A percentile compares a stretch with the other conserved stretches of the same genome.
These are phyloP conservation scores for Camelina laxa DNA, from an alignment of 345 rosid genomes.

Conservation along the genomic window DNA sequence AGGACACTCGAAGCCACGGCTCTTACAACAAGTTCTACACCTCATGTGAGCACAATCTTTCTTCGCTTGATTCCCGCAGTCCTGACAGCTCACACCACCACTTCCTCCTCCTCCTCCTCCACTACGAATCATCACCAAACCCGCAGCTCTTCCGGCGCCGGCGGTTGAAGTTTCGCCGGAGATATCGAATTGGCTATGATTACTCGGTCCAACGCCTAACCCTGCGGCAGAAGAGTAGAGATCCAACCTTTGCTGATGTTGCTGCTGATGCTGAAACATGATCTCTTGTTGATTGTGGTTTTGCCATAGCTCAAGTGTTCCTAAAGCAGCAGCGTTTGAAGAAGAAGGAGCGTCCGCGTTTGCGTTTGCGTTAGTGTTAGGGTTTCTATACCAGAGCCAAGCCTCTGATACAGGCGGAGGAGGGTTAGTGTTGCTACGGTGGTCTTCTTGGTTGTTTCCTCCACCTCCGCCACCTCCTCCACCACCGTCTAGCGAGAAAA, in stretches of 20 bases:
- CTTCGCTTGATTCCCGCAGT: constrained; percentile 93
- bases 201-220: constrained; percentile 76
- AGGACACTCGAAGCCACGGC: constrained; percentile 76
- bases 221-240: constrained; percentile 65
- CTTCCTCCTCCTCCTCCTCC: constrained; percentile 31
- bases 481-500: constrained; percentile 57
- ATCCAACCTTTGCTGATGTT: constrained; percentile 59
- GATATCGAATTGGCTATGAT: constrained; percentile 44
- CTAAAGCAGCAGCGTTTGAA: constrained; percentile 44
- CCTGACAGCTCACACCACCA: constrained; percentile 67
- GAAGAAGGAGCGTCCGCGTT: constrained; percentile 47
- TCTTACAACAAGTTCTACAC: constrained; percentile 89
- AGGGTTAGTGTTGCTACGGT: constrained; percentile 46
- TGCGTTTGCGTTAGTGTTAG: constrained; percentile 45
- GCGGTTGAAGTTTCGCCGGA: constrained; percentile 53
- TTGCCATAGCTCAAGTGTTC: constrained; percentile 85
- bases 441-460: constrained; percentile 45
- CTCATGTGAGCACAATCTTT: constrained; percentile 77
- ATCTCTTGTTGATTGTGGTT: constrained; percentile 58
- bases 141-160: constrained; percentile 40
- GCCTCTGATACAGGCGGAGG: constrained; percentile 50
- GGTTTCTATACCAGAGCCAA: constrained; percentile 69
- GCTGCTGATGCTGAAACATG: constrained; percentile 49
- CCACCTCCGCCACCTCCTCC: constrained; percentile 49
- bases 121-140: constrained; percentile 52